phyloP scores from a whole-genome alignment of 2,329 filamentous ascomycete genomes.

The Nannizziopsis arthrosporioides region DNA sequence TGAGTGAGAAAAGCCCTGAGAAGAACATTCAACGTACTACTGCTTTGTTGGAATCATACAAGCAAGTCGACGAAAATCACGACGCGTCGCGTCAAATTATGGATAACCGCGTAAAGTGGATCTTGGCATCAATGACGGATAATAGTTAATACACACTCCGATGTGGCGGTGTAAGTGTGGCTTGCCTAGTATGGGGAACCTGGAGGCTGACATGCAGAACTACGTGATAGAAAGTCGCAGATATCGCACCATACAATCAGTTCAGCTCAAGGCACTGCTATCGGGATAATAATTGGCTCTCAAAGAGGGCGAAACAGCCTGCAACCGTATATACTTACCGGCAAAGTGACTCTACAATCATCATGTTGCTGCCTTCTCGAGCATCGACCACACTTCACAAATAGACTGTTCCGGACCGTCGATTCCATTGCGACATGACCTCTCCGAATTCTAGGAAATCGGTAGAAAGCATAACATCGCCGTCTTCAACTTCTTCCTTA shows the following conservation, averaged over 20 bases:
- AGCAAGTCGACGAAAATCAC: not conserved
- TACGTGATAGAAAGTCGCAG: not conserved
- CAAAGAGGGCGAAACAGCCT: too few species aligned
- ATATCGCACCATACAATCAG: not conserved
- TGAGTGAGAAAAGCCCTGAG: not conserved
- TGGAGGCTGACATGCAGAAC: not conserved
- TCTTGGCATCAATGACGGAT: conserved; percentile 13
- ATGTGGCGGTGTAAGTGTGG: not conserved
- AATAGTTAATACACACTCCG: conserved; percentile 1
- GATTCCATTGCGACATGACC: conserved; percentile 44
- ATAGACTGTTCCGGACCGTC: conserved; percentile 1
- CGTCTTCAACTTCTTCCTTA: conserved; percentile 42
- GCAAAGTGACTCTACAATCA: not conserved
- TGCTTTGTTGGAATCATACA: conserved; percentile 6
- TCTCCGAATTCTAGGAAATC: conserved; percentile 52
- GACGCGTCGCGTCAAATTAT: conserved; percentile 22
- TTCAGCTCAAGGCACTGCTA: not conserved
- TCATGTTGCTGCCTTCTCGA: conserved; percentile 7
- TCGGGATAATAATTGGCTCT: too few species aligned
- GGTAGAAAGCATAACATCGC: conserved; percentile 51
- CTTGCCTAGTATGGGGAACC: not conserved
- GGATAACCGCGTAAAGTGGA: conserved; percentile 32
- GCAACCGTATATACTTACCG: not conserved
- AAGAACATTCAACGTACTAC: conserved; percentile 7
- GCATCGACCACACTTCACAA: conserved; percentile 8